Conservation (phyloP, 257 asterid species). For the Ballota nigra region DNA sequence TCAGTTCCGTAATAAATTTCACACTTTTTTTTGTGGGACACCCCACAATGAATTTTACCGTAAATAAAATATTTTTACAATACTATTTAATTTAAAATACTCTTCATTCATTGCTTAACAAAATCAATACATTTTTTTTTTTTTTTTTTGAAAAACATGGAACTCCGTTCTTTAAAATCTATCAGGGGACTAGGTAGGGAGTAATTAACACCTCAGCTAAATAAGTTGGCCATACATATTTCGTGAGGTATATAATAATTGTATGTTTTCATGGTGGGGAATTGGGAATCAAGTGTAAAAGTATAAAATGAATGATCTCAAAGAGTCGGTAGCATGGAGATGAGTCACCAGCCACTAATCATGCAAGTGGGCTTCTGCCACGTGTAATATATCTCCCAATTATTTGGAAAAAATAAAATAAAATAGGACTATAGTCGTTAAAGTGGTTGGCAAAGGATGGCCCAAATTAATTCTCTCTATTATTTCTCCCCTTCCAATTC, state of each 20-base stretch:
- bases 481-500: neutral
- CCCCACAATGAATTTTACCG: too few relatives aligned
- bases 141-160: too few relatives aligned
- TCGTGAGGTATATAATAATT: slow-evolving; percentile 2
- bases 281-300: neutral
- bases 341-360: slow-evolving; percentile 42
- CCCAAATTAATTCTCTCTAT: neutral
- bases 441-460: slow-evolving; percentile 21
- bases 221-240: neutral
- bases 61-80: too few relatives aligned
- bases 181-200: too few relatives aligned
- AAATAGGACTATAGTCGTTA: neutral
- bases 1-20: too few relatives aligned
- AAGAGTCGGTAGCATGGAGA: slow-evolving; percentile 17
- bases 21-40: too few relatives aligned
- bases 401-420: neutral
- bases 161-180: too few relatives aligned
- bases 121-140: too few relatives aligned
- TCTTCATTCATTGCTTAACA: too few relatives aligned
- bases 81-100: too few relatives aligned
- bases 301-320: slow-evolving; percentile 7
- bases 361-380: slow-evolving; percentile 23
- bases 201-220: neutral
- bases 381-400: slow-evolving; percentile 10
- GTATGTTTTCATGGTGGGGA: neutral